Evolutionary conservation across 1,284 basidiomycete genomes (phyloP).

Genomic region (Schizopora paradoxa): DNA sequence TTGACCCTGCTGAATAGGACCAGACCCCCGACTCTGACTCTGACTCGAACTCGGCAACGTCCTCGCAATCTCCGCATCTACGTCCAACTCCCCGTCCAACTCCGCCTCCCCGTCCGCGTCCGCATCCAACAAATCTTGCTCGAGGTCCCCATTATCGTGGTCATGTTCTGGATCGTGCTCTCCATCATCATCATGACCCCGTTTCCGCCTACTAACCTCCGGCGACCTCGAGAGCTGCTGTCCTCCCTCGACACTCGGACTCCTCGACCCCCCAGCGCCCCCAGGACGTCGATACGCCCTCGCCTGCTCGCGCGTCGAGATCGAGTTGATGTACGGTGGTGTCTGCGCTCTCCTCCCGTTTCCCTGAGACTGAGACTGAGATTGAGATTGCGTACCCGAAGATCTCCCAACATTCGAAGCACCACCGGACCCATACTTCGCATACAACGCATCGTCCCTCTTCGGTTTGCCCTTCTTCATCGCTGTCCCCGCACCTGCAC

Average conservation of each 20-base stretch:
- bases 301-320: constrained; percentile 11
- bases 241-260: constrained; percentile 13
- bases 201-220: constrained; percentile 29
- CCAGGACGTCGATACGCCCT: constrained; percentile 2
- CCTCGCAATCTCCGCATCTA: constrained; percentile 4
- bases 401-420: too few species aligned
- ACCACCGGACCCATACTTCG: too few species aligned
- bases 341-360: constrained; percentile 6
- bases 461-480: neutral
- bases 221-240: constrained; percentile 27
- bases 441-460: too few species aligned
- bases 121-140: too few species aligned
- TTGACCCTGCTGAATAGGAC: too few species aligned
- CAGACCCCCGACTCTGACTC: neutral
- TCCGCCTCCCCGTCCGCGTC: constrained; percentile 2
- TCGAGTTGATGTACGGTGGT: constrained; percentile 12
- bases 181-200: constrained; percentile 17
- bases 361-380: constrained; percentile 1
- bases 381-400: neutral
- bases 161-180: constrained; percentile 3
- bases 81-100: neutral
- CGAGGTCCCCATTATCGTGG: constrained; percentile 1
- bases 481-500: neutral
- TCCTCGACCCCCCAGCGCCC: too few species aligned
- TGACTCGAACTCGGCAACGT: neutral